Conservation (phyloP, 2,329 filamentous ascomycete genomes). For the Curvularia hawaiiensis region DNA sequence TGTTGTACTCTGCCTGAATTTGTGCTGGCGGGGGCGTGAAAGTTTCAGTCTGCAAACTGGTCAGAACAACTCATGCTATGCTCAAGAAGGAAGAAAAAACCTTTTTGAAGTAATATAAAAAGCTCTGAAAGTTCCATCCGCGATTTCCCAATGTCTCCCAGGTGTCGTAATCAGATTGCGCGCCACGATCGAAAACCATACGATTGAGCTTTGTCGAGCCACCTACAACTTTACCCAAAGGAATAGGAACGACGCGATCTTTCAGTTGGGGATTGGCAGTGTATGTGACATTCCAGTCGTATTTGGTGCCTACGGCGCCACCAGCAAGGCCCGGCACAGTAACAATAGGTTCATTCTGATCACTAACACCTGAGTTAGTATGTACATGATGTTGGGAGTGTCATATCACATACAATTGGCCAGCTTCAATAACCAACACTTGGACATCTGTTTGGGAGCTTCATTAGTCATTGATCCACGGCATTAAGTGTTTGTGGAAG, state of each 20-base stretch:
- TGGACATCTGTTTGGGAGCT: constrained; percentile 14
- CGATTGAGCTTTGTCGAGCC: constrained; percentile 48
- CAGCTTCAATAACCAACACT: constrained; percentile 33
- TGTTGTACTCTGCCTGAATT: constrained; percentile 28
- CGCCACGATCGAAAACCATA: constrained; percentile 38
- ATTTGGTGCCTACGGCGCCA: constrained; percentile 30
- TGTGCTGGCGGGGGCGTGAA: constrained; percentile 25
- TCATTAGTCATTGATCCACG: background rate
- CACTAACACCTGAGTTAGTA: constrained; percentile 18
- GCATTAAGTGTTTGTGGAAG: too few species aligned
- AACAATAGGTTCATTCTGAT: constrained; percentile 28
- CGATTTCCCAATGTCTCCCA: constrained; percentile 34
- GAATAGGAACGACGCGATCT: constrained; percentile 20
- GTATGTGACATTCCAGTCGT: constrained; percentile 34
- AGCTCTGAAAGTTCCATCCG: constrained; percentile 34
- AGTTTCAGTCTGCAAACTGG: constrained; percentile 21
- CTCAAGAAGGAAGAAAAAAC: background rate
- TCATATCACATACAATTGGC: constrained; percentile 22
- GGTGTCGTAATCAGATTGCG: constrained; percentile 38
- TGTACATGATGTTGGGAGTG: background rate
- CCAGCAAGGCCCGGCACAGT: constrained; percentile 34
- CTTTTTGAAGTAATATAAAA: constrained; percentile 37
- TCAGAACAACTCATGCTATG: constrained; percentile 6
- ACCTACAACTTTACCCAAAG: constrained; percentile 31
- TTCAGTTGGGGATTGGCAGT: constrained; percentile 16